Base-by-base conservation (phyloP, 2,329 filamentous ascomycete genomes). In the Xylariaceae sp. region DNA sequence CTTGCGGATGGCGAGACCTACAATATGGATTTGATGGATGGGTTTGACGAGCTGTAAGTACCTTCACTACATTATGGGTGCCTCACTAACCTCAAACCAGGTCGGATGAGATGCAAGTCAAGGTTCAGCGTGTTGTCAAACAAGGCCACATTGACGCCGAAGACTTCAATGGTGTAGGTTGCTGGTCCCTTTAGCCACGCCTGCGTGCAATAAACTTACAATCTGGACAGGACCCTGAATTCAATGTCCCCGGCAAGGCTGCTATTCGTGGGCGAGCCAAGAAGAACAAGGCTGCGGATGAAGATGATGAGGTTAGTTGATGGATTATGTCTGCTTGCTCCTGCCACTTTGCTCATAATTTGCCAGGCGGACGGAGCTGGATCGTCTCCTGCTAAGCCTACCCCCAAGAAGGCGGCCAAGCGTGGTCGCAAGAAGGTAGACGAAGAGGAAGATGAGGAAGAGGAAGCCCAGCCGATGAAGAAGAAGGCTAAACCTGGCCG, bases 81-180 rank as follows among this genome's bases (percentile, higher is more conserved):
- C 13, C 13, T 32, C 8, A 26, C 30, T 32, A 17, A 32, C 30
- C 15, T 13, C 6, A 32, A 17, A 7, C 16, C 41, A 70, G 69
- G 3, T 66, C 65, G 3, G 67, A 81, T 29, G 83, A 88, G 2
- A 55, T 79, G 1, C 80, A 90, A 64, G 78, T 78, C 34, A 95
- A 93, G 71, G 71, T 96, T 50, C 72, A 76, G 38, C 76, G 76
- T 34, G 87, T 85, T 38, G 64, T 96, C 18, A 73, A 76, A 44
- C 76, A 90, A 60, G 89, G 88, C 18, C 87, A 93, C 55, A 84
- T 97, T 54, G 84, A 86, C 52, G 75, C 88, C 32, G 83, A 87
- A 38, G 91, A 96, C 54, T 96, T 89, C 81, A 91, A 85, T 26
- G 89, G 89, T 11, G 89, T 95, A 75, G 67, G 85, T 71, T 24